Conservation (phyloP, 768 basidiomycete genomes). For the Pilatotrama ljubarskyi region DNA sequence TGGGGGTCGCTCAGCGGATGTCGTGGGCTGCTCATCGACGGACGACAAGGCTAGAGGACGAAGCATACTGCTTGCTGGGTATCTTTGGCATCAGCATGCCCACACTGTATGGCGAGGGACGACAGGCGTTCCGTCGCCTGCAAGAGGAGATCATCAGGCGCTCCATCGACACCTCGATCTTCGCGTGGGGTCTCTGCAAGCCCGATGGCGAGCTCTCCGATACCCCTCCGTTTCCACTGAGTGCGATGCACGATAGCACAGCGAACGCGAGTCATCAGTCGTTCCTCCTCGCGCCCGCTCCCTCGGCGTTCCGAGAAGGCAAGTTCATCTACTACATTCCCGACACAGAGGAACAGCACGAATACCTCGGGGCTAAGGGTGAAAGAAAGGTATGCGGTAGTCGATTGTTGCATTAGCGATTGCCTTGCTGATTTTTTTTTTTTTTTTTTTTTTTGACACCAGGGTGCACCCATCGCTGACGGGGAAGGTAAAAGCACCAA, state of each 20-base stretch:
- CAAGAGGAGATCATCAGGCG: slow-evolving; percentile 12
- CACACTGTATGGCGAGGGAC: slow-evolving; percentile 7
- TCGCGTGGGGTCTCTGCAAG: slow-evolving; percentile 5
- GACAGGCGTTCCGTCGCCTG: neutral
- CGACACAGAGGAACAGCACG: neutral
- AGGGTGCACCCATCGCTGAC: too few species aligned
- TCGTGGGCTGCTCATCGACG: slow-evolving; percentile 2
- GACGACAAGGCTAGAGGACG: slow-evolving; percentile 11
- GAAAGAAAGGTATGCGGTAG: neutral
- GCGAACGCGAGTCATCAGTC: neutral
- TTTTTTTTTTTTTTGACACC: too few species aligned
- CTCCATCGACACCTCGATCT: neutral
- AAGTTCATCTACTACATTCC: neutral
- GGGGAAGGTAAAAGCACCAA: too few species aligned
- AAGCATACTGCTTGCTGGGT: slow-evolving; percentile 12
- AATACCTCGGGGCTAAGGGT: neutral
- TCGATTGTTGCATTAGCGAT: neutral
- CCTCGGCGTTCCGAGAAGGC: neutral
- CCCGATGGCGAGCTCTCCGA: neutral
- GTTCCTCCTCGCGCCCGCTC: neutral
- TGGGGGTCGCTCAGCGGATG: slow-evolving; percentile 4
- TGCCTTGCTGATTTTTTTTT: too few species aligned
- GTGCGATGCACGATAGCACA: neutral
- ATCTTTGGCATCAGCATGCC: slow-evolving; percentile 11
- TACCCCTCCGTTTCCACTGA: neutral